These are phyloP conservation scores for Physocladia obscura DNA, from an alignment of 192 early-diverging fungal genomes.

Conservation along the genomic window DNA sequence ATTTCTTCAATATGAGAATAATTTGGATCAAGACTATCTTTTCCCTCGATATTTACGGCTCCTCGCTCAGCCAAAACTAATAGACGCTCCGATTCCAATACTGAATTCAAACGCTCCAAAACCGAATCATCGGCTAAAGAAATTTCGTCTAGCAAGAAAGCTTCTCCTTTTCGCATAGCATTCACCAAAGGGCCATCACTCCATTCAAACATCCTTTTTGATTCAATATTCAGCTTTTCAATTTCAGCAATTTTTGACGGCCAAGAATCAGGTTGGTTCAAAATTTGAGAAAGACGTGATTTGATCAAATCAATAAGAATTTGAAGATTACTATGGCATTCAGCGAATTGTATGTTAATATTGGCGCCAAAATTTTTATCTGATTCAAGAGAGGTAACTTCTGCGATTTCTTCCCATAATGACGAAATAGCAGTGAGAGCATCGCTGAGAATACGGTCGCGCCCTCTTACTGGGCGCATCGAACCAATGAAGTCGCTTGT, in stretches of 20 bases:
- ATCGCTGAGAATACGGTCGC: constrained; percentile 51
- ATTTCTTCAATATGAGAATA: constrained; percentile 67
- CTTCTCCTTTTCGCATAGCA: constrained; percentile 80
- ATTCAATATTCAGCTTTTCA: constrained; percentile 1
- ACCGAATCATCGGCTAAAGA: constrained; percentile 98
- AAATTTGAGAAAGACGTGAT: background rate
- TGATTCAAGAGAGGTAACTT: background rate
- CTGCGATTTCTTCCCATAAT: constrained; percentile 22
- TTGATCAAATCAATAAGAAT: constrained; percentile 14
- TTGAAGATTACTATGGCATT: constrained; percentile 14
- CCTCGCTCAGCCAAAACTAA: constrained; percentile 91
- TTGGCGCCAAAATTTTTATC: background rate
- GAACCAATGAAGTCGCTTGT: constrained; percentile 91
- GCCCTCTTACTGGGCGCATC: constrained; percentile 86
- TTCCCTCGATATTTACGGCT: constrained; percentile 30
- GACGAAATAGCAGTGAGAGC: constrained; percentile 47
- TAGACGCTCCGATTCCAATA: constrained; percentile 81
- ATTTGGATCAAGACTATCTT: background rate
- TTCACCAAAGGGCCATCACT: constrained; percentile 92
- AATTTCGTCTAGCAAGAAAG: constrained; percentile 97
- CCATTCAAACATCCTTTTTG: constrained; percentile 86
- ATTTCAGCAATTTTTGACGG: background rate
- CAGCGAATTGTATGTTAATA: constrained; percentile 6
- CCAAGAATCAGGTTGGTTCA: background rate
- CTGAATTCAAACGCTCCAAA: constrained; percentile 91